Percentiles rank a stretch among this genome's conserved stretches.
Evolutionary conservation across 2,329 filamentous ascomycete genomes (phyloP).

Genomic region (Chrysoporthe cubensis): DNA sequence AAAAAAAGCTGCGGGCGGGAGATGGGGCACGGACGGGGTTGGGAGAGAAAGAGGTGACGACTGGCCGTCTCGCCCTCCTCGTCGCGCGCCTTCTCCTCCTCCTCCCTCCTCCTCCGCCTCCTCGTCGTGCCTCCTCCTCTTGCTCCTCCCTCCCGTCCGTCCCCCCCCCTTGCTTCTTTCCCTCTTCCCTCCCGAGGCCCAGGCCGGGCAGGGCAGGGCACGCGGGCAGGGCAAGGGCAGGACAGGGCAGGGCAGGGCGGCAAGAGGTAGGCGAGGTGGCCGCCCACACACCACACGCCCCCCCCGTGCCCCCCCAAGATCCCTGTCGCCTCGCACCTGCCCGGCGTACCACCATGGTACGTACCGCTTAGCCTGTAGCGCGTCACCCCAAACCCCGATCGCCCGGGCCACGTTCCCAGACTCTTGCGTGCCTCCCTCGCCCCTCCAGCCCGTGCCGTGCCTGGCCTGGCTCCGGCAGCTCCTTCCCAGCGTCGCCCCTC

Average conservation of each 20-base stretch:
- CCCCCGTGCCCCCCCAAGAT: background rate
- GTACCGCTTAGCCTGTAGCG: no score
- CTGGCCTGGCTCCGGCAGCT: slow-evolving; percentile 19
- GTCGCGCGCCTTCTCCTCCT: background rate
- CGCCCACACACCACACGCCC: background rate
- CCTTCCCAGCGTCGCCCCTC: background rate
- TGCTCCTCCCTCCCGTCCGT: no score
- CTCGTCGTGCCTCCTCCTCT: no score
- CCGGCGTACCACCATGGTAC: background rate
- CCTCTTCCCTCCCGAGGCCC: no score
- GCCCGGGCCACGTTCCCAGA: slow-evolving; percentile 20
- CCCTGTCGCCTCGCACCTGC: slow-evolving; percentile 4
- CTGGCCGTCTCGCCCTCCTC: background rate
- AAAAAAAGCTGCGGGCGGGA: slow-evolving; percentile 1
- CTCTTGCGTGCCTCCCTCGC: background rate
- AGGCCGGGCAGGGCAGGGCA: no score
- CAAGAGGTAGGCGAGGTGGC: background rate
- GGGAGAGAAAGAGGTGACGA: background rate
- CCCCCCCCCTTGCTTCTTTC: no score
- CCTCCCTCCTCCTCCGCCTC: background rate
- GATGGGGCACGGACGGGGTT: background rate
- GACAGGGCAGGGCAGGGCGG: no score
- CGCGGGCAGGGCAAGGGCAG: no score
- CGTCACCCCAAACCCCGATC: slow-evolving; percentile 16
- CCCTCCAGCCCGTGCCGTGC: slow-evolving; percentile 25